Conservation (phyloP, 148 eudicot species). For the Heliamphora exappendiculata region DNA sequence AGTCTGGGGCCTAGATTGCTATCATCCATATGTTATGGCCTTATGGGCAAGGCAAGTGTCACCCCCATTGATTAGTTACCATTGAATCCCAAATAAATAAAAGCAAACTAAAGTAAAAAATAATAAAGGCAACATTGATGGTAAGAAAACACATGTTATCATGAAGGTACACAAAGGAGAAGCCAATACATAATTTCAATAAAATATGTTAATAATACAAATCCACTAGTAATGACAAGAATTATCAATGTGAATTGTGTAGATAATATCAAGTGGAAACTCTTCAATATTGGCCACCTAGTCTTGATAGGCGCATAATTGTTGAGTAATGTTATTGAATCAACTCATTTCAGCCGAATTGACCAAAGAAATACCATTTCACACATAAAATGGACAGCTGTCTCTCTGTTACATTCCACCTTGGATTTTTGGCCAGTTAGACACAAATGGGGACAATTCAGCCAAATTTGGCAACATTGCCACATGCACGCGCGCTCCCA, state of each 20-base stretch:
- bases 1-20: too few relatives aligned
- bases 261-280: not conserved
- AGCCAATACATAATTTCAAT: not conserved
- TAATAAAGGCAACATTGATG: not conserved
- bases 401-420: not conserved
- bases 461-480: not conserved
- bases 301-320: not conserved
- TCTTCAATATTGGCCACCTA: not conserved
- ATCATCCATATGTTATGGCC: too few relatives aligned
- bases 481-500: too few relatives aligned
- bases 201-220: not conserved
- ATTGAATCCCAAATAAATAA: not conserved
- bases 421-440: not conserved
- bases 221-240: not conserved
- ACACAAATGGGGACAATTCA: not conserved
- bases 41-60: too few relatives aligned
- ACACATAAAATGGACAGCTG: not conserved
- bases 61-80: not conserved
- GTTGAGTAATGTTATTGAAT: not conserved
- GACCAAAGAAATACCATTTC: not conserved
- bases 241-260: not conserved
- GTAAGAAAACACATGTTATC: not conserved
- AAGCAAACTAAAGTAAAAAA: too few relatives aligned
- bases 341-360: not conserved
- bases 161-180: not conserved